Conservation (phyloP, 2,329 filamentous ascomycete genomes). For the Rhynchosporium agropyri region DNA sequence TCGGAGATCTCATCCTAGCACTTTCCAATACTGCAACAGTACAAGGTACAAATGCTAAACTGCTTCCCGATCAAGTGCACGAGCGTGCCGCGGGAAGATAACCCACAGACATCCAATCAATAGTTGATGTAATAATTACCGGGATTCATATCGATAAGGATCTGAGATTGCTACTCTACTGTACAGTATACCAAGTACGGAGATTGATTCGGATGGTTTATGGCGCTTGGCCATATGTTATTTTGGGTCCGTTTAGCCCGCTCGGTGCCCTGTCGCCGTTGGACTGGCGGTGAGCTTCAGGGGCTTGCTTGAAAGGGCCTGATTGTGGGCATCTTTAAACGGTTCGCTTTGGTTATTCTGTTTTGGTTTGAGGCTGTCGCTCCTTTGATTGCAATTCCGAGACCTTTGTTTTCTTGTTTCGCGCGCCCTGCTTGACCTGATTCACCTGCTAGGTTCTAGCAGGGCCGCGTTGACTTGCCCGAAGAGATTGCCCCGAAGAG, state of each 20-base stretch:
- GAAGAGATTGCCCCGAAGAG: constrained; percentile 18
- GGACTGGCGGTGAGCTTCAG: constrained; percentile 38
- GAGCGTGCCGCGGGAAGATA: constrained; percentile 14
- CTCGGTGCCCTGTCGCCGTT: constrained; percentile 2
- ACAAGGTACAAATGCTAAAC: constrained; percentile 22
- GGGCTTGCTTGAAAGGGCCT: constrained; percentile 21
- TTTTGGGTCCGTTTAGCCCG: constrained; percentile 13
- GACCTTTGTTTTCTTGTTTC: constrained; percentile 12
- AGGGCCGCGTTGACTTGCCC: constrained; percentile 5
- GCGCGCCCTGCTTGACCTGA: background rate
- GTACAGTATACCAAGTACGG: no score
- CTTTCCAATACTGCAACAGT: constrained; percentile 26
- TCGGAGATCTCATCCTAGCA: constrained; percentile 12
- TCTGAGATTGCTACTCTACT: background rate
- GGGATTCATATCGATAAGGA: constrained; percentile 6
- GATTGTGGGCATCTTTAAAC: constrained; percentile 19
- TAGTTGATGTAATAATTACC: constrained; percentile 12
- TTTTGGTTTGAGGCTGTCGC: constrained; percentile 21
- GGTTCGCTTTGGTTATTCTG: constrained; percentile 23
- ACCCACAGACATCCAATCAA: constrained; percentile 31
- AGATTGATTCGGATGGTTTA: constrained; percentile 14
- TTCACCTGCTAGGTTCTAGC: background rate
- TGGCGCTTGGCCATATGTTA: constrained; percentile 7
- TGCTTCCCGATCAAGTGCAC: constrained; percentile 6
- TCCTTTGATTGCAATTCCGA: background rate